Percentiles rank a stretch among this genome's conserved stretches.
Evolutionary conservation across 179 eudicot genomes (phyloP).

Genomic region (Pouteria campechiana): DNA sequence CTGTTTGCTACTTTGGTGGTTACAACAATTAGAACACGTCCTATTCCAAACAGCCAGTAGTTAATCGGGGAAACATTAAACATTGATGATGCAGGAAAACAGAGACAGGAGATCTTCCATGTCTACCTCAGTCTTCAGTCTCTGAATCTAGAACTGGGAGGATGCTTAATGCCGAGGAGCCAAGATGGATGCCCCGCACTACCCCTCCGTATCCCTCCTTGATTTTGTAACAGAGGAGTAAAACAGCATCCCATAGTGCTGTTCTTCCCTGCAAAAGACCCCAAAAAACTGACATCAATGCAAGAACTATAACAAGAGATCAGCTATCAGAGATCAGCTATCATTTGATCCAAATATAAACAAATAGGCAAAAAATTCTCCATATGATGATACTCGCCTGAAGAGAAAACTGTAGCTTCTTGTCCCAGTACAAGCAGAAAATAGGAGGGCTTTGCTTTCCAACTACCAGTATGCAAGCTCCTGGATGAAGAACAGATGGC

Average conservation of each 20-base stretch:
- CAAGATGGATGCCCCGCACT: constrained; percentile 81
- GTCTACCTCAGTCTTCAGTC: constrained; percentile 29
- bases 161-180: constrained; percentile 76
- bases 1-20: no score
- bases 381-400: constrained; percentile 42
- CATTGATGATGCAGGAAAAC: no score
- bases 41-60: no score
- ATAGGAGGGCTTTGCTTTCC: constrained; percentile 70
- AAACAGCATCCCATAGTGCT: constrained; percentile 90
- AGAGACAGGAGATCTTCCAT: no score
- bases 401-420: constrained; percentile 71
- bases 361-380: background rate
- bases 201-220: constrained; percentile 54
- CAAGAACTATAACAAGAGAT: background rate
- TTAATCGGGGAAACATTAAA: no score
- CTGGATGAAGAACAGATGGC: constrained; percentile 82
- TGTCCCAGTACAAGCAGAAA: constrained; percentile 82
- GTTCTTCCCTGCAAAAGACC: constrained; percentile 76
- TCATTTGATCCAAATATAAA: background rate
- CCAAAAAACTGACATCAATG: background rate
- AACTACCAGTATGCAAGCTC: constrained; percentile 68
- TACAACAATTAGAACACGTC: no score
- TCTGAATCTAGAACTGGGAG: constrained; percentile 63
- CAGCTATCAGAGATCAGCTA: background rate
- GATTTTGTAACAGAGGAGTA: constrained; percentile 74